These are phyloP conservation scores for Leccinum disarticulatum DNA, from an alignment of 768 basidiomycete genomes.

Conservation along the genomic window DNA sequence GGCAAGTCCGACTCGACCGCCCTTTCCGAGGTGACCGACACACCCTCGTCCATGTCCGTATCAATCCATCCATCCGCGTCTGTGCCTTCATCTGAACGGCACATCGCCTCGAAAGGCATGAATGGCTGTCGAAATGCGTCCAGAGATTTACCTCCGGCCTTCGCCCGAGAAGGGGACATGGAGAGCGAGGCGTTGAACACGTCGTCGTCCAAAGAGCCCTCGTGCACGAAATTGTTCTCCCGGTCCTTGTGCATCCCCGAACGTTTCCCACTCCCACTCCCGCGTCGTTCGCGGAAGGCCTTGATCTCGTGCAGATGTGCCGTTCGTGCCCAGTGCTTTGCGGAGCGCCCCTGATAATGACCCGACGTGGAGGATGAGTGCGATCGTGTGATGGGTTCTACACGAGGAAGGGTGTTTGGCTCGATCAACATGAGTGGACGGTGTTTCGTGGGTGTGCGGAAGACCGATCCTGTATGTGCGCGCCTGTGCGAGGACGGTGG, in stretches of 20 bases:
- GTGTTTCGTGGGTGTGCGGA: slow-evolving; percentile 25
- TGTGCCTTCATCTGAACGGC: slow-evolving; percentile 10
- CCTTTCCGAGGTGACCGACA: slow-evolving; percentile 15
- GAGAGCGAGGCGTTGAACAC: slow-evolving; percentile 11
- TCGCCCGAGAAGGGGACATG: not conserved
- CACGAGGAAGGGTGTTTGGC: slow-evolving; percentile 27
- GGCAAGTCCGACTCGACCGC: slow-evolving; percentile 11
- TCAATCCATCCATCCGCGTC: slow-evolving; percentile 39
- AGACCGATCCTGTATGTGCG: not conserved
- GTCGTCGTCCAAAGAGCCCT: slow-evolving; percentile 13
- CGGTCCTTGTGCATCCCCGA: slow-evolving; percentile 5
- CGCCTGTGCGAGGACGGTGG: slow-evolving; percentile 13
- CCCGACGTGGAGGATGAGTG: slow-evolving; percentile 25
- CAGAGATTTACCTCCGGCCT: not conserved
- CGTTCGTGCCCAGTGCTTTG: slow-evolving; percentile 59
- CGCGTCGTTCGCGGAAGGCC: slow-evolving; percentile 11
- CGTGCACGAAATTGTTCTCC: slow-evolving; percentile 7
- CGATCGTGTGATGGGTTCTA: slow-evolving; percentile 18
- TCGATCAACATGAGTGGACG: slow-evolving; percentile 13
- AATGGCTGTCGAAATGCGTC: slow-evolving; percentile 8
- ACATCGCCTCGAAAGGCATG: slow-evolving; percentile 8
- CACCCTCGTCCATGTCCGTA: slow-evolving; percentile 38
- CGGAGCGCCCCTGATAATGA: slow-evolving; percentile 30
- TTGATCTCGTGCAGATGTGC: slow-evolving; percentile 71
- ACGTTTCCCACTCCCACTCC: slow-evolving; percentile 10